A percentile compares a stretch with the other conserved stretches of the same genome.
Evolutionary conservation across 495 filamentous ascomycete genomes (phyloP).

Genomic region (Trichoderma gamsii): DNA sequence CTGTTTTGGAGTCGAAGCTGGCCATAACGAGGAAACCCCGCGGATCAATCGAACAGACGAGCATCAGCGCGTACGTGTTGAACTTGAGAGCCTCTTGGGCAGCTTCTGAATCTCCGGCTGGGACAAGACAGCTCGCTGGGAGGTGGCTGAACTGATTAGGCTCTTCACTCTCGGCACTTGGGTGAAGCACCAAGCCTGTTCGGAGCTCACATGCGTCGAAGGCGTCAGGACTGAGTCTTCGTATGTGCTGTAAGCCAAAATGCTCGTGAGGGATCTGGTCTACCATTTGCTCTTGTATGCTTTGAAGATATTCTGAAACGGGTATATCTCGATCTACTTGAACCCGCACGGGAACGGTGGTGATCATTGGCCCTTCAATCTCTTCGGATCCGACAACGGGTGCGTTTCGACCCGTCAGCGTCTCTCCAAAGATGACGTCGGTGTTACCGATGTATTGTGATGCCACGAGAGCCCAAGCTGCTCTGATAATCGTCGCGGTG

Average conservation of each 20-base stretch:
- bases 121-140: slow-evolving; percentile 43
- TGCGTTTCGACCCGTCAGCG: slow-evolving; percentile 49
- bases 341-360: slow-evolving; percentile 59
- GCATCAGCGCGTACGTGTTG: slow-evolving; percentile 61
- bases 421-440: slow-evolving; percentile 52
- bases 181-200: slow-evolving; percentile 43
- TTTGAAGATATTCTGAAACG: slow-evolving; percentile 36
- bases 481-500: slow-evolving; percentile 53
- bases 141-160: slow-evolving; percentile 29
- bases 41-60: slow-evolving; percentile 52
- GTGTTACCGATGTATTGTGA: slow-evolving; percentile 47
- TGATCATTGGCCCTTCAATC: slow-evolving; percentile 55
- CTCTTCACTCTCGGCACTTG: slow-evolving; percentile 27
- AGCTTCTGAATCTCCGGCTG: slow-evolving; percentile 45
- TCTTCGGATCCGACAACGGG: slow-evolving; percentile 44
- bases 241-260: slow-evolving; percentile 64
- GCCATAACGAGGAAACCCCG: slow-evolving; percentile 54
- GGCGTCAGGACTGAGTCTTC: slow-evolving; percentile 54
- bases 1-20: slow-evolving; percentile 52
- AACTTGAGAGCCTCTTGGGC: slow-evolving; percentile 60
- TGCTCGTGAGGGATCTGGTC: slow-evolving; percentile 57
- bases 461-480: slow-evolving; percentile 55
- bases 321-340: slow-evolving; percentile 28
- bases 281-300: slow-evolving; percentile 48
- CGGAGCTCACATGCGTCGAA: slow-evolving; percentile 57